A percentile compares a stretch with the other conserved stretches of the same genome.
Conservation (phyloP, 768 basidiomycete genomes). For the Kockovaella imperatae region DNA sequence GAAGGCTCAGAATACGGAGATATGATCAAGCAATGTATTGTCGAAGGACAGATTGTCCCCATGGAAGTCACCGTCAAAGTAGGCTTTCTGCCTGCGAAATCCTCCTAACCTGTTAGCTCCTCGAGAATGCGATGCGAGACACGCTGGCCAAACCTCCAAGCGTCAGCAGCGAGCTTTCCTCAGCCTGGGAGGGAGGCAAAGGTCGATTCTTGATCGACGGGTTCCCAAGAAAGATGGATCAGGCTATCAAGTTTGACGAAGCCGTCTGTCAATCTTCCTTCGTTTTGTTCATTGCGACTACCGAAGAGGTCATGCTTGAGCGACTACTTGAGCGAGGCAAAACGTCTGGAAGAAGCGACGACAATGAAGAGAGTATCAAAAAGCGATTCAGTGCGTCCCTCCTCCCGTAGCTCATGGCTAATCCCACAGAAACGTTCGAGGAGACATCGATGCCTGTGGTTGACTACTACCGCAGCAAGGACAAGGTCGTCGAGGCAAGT, state of each 20-base stretch:
- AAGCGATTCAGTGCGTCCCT: slow-evolving; percentile 79
- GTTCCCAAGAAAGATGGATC: slow-evolving; percentile 98
- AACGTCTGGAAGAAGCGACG: slow-evolving; percentile 92
- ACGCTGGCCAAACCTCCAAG: slow-evolving; percentile 49
- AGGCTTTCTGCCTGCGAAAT: slow-evolving; percentile 3
- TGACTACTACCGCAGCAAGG: slow-evolving; percentile 59
- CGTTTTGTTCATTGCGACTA: slow-evolving; percentile 78
- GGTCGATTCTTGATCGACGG: slow-evolving; percentile 94
- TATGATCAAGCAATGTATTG: slow-evolving; percentile 79
- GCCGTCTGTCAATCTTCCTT: slow-evolving; percentile 71
- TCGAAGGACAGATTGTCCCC: slow-evolving; percentile 87
- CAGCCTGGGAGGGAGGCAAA: slow-evolving; percentile 60
- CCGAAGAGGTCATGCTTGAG: slow-evolving; percentile 75
- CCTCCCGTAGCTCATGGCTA: not conserved
- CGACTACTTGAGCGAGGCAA: slow-evolving; percentile 83
- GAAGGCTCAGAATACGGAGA: slow-evolving; percentile 73
- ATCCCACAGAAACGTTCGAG: slow-evolving; percentile 61
- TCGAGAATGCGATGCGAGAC: slow-evolving; percentile 80
- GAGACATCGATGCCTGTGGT: slow-evolving; percentile 90
- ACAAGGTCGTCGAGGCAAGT: slow-evolving; percentile 72
- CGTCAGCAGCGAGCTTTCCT: slow-evolving; percentile 6
- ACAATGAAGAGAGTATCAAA: slow-evolving; percentile 86
- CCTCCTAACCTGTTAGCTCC: slow-evolving; percentile 50
- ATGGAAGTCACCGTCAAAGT: slow-evolving; percentile 86
- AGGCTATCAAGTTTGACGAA: slow-evolving; percentile 83